Conservation (phyloP, 176 grass and related monocot genomes). For the Aegilops sharonensis region DNA sequence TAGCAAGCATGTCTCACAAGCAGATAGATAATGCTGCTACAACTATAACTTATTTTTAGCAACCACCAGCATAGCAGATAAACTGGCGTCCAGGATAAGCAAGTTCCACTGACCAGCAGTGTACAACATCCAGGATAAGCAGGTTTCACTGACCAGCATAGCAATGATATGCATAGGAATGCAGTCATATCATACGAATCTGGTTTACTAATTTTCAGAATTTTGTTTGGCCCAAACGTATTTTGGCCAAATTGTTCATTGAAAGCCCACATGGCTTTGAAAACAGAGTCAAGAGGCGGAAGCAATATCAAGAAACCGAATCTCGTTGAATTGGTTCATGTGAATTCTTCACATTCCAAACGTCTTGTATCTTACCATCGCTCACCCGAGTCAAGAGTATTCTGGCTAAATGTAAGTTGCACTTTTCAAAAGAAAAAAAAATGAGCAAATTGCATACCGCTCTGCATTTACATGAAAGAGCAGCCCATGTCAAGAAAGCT, state of each 20-base stretch:
- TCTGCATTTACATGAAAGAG: slow-evolving; percentile 1
- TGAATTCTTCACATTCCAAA: background rate
- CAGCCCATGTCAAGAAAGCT: background rate
- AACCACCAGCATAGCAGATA: too few species aligned
- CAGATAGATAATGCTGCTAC: background rate
- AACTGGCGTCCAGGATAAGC: background rate
- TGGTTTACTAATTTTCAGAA: background rate
- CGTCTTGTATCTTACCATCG: background rate
- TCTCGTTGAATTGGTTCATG: background rate
- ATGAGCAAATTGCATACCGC: background rate
- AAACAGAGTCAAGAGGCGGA: background rate
- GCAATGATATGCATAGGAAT: background rate
- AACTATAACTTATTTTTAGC: background rate
- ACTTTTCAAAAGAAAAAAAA: background rate
- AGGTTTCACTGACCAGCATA: background rate
- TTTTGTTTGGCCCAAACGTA: background rate
- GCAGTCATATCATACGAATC: background rate
- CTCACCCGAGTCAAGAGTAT: background rate
- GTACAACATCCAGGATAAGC: background rate
- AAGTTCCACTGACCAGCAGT: background rate
- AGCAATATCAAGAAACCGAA: background rate
- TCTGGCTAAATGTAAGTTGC: background rate
- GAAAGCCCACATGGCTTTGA: background rate
- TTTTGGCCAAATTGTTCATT: background rate
- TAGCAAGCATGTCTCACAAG: background rate